Evolutionary conservation across 192 early-diverging fungal species (phyloP).

Genomic region (Backusella circina): DNA sequence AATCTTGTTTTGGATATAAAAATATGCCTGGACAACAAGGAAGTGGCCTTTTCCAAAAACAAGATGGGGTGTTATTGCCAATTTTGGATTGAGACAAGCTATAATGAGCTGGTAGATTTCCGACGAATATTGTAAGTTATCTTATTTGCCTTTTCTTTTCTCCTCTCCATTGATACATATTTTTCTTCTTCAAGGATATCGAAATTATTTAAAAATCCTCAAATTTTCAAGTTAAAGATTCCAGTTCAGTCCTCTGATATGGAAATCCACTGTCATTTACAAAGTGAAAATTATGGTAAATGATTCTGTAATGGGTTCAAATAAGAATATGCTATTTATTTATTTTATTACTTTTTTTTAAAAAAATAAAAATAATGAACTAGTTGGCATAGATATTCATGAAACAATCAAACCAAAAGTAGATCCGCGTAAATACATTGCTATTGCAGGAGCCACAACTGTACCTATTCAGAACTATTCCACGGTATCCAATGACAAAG

Average conservation of each 20-base stretch:
- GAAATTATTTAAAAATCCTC: conserved; percentile 6
- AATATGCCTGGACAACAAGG: background rate
- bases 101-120: conserved; percentile 21
- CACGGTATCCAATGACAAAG: background rate
- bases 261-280: conserved; percentile 17
- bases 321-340: background rate
- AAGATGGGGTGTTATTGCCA: conserved; percentile 10
- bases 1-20: conserved; percentile 9
- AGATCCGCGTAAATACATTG: conserved; percentile 9
- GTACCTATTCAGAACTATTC: background rate
- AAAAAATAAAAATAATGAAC: too few species aligned
- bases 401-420: conserved; percentile 11
- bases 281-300: conserved; percentile 31
- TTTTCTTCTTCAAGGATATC: conserved; percentile 11
- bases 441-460: background rate
- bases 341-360: too few species aligned
- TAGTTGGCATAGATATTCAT: conserved; percentile 28
- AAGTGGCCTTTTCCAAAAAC: conserved; percentile 7
- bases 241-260: background rate
- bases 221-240: conserved; percentile 15
- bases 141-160: background rate
- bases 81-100: conserved; percentile 19
- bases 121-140: conserved; percentile 26
- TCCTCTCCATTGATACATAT: background rate
- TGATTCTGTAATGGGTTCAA: background rate